Conservation (phyloP, 257 asterid species). For the Primulina tabacum region DNA sequence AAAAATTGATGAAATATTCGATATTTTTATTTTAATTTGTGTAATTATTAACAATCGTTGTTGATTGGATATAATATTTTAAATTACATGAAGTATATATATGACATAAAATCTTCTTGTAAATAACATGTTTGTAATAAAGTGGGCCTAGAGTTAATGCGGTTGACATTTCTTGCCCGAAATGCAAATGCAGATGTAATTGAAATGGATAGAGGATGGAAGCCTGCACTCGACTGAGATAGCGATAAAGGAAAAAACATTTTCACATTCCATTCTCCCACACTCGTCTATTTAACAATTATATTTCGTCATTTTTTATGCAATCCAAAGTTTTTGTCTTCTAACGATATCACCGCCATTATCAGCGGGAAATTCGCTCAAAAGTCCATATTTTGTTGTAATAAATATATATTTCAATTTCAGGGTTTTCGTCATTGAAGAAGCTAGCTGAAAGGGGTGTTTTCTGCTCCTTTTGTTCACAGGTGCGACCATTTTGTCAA, state of each 20-base stretch:
- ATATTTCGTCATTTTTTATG: constrained; percentile 25
- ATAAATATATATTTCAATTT: constrained; percentile 1
- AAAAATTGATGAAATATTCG: no score
- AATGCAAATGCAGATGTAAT: constrained; percentile 6
- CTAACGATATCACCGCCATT: constrained; percentile 63
- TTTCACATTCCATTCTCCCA: background rate
- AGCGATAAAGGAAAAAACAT: background rate
- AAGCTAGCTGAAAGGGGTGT: background rate
- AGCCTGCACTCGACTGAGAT: constrained; percentile 24
- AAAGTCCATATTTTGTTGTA: background rate
- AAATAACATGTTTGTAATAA: no score
- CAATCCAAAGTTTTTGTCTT: constrained; percentile 50
- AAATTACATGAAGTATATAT: no score
- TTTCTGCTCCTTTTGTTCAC: background rate
- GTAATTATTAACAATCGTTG: no score
- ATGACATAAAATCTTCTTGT: no score
- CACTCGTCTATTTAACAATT: background rate
- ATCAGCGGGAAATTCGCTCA: constrained; percentile 58
- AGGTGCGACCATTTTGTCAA: constrained; percentile 12
- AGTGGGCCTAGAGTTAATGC: background rate
- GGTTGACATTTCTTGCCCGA: constrained; percentile 15
- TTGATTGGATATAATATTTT: background rate
- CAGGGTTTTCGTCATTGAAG: constrained; percentile 11
- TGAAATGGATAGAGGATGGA: background rate
- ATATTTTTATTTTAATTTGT: no score